Percentiles rank a stretch among this genome's conserved stretches.
These are phyloP conservation scores for Cladosporium oxysporum DNA, from an alignment of 2,329 filamentous ascomycete genomes.

Conservation along the genomic window DNA sequence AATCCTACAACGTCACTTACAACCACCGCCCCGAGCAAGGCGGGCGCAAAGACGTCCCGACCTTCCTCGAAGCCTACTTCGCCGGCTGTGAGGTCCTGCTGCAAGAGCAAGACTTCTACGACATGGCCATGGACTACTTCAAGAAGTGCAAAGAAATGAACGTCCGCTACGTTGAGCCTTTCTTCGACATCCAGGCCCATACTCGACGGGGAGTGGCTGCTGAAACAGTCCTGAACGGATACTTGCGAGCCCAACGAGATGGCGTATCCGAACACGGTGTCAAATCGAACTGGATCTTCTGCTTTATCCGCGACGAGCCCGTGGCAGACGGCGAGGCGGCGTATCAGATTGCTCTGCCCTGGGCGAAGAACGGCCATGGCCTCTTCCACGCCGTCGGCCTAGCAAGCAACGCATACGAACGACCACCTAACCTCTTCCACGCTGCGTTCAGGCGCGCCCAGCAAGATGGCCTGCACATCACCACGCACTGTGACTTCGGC, in stretches of 20 bases:
- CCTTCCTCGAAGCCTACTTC: constrained; percentile 8
- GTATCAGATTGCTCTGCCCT: background rate
- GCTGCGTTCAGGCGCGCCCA: background rate
- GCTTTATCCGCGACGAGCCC: constrained; percentile 2
- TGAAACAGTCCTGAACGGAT: background rate
- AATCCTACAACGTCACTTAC: background rate
- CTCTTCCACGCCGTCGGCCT: background rate
- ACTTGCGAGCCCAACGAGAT: background rate
- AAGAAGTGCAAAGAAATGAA: constrained; percentile 6
- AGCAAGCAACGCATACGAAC: constrained; percentile 5
- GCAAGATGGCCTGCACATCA: constrained; percentile 7
- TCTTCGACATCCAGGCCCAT: constrained; percentile 10
- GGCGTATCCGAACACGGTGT: background rate
- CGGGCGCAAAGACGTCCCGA: background rate
- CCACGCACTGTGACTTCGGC: constrained; percentile 1
- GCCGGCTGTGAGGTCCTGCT: constrained; percentile 4
- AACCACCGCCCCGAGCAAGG: constrained; percentile 8
- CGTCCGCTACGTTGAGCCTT: constrained; percentile 1
- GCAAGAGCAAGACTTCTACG: constrained; percentile 3
- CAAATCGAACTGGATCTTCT: constrained; percentile 8
- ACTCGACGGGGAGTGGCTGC: background rate
- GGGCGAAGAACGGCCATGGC: background rate
- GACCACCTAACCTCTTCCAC: background rate
- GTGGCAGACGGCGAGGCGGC: constrained; percentile 4
- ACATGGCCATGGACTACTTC: constrained; percentile 10